Evolutionary conservation across 176 grass and related monocot species (phyloP).

Genomic region (Zea luxurians): DNA sequence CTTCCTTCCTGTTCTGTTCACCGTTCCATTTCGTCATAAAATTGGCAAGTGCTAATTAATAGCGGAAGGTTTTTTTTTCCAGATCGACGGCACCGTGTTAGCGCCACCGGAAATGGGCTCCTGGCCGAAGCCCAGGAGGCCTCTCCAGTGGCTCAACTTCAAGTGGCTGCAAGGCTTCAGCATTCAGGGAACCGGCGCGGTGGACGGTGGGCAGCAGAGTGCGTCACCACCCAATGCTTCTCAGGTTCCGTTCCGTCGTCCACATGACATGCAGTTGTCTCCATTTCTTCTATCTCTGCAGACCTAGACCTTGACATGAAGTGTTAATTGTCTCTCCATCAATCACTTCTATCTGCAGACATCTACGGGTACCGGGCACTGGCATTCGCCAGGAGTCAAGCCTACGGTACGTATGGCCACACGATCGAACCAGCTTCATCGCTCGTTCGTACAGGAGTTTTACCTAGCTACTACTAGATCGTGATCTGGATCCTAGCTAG

Average conservation of each 20-base stretch:
- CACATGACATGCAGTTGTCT: background rate
- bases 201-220: constrained; percentile 46
- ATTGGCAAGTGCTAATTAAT: background rate
- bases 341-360: background rate
- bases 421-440: too few species aligned
- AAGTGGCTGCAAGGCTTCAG: constrained; percentile 68
- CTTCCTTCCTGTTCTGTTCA: too few species aligned
- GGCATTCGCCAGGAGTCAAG: constrained; percentile 30
- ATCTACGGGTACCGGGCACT: background rate
- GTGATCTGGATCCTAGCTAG: background rate
- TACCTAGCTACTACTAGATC: too few species aligned
- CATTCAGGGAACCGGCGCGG: constrained; percentile 54
- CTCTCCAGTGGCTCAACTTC: constrained; percentile 78
- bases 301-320: too few species aligned
- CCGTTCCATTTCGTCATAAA: too few species aligned
- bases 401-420: constrained; percentile 33
- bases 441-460: too few species aligned
- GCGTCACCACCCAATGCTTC: constrained; percentile 13
- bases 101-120: constrained; percentile 48
- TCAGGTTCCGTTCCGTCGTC: constrained; percentile 8
- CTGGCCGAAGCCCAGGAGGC: constrained; percentile 44
- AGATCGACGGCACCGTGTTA: constrained; percentile 66
- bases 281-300: too few species aligned
- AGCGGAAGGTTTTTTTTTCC: constrained; percentile 11
- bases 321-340: background rate